phyloP scores from a whole-genome alignment of 208 protist species.

The Acanthamoeba lenticulata region DNA sequence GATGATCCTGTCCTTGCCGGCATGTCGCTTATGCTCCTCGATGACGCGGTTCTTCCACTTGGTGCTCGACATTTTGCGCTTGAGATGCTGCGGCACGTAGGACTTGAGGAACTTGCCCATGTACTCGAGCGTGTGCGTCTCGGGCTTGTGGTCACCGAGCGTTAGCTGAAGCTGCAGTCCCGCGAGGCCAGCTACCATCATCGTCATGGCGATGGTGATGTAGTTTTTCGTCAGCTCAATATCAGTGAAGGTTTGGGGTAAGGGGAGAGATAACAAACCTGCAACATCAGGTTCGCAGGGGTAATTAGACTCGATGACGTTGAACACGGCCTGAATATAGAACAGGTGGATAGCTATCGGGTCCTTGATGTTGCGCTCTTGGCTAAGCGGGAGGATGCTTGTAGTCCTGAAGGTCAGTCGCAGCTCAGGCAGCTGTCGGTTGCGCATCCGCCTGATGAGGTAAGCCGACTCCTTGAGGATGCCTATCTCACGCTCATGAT shows the following conservation, averaged over 20 bases:
- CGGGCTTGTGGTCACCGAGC: conserved; percentile 61
- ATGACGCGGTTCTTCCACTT: conserved; percentile 16
- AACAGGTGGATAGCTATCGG: conserved; percentile 63
- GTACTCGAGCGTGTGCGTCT: conserved; percentile 32
- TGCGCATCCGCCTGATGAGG: background rate
- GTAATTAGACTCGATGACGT: conserved; percentile 67
- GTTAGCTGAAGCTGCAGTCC: conserved; percentile 64
- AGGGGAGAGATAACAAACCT: background rate
- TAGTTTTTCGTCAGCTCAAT: too few relatives aligned
- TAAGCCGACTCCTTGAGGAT: conserved; percentile 55
- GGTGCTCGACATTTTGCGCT: background rate
- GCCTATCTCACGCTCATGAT: conserved; percentile 38
- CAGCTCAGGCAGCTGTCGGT: conserved; percentile 32
- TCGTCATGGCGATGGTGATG: too few relatives aligned
- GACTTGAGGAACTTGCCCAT: conserved; percentile 14
- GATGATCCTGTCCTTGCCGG: conserved; percentile 62
- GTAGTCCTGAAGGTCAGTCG: conserved; percentile 61
- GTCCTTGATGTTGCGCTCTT: conserved; percentile 64
- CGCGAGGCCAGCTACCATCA: background rate
- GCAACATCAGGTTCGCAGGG: conserved; percentile 60
- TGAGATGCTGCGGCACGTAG: conserved; percentile 61
- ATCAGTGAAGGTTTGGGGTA: background rate
- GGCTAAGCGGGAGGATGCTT: conserved; percentile 49
- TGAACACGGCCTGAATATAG: conserved; percentile 65
- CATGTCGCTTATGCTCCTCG: conserved; percentile 49